Base-by-base conservation (phyloP, 1,284 basidiomycete species). In the Cryptococcus sp. region DNA sequence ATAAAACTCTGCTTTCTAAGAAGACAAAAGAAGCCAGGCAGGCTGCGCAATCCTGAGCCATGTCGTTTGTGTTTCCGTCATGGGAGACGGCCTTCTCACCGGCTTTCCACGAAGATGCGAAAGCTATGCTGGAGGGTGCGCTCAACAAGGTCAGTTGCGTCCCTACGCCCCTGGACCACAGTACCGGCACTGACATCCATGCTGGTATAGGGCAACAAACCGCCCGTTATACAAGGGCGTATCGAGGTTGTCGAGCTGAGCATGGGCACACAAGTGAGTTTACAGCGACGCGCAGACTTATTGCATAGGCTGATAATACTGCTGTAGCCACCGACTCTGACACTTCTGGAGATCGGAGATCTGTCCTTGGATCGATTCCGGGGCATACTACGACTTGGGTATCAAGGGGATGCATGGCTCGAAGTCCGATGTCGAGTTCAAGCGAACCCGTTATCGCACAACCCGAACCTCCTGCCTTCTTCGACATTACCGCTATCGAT, bases 281-380 rank as follows among this genome's bases (percentile, higher is more conserved):
- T 35, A 35, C 30, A 35, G 30, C 30, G 7, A 35, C 10, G 4
- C 13, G 30, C 30, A 13, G 8, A 35, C 5, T 35, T 8, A 35
- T 35, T 8, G 30, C 30, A 35, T n/a, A 2, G 16, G 42, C 42
- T 45, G 42, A 45, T n/a, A n/a, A n/a, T n/a, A 7, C n/a, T 17
- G 39, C 50, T 15, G 41, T 66, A 93, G 92, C 95, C 96, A 20
- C 96, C 96, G 46, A 95, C 98, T 64, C 84, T 99, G 20, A 94
- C 98, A 74, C 90, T 99, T 69, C 87, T 96, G 47, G 95, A 99
- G 75, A 97, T 99, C 69, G 96, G 96, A 22, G 96, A 99, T 78
- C 84, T 99, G 53, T 94, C 93, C 22, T 84, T 86, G 66, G 94
- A 98, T 71, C 91, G 96, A 69, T 99, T 99, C 77, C 85, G 96